phyloP scores from a whole-genome alignment of 306 rosid genomes.

The Trichosanthes truncata region DNA sequence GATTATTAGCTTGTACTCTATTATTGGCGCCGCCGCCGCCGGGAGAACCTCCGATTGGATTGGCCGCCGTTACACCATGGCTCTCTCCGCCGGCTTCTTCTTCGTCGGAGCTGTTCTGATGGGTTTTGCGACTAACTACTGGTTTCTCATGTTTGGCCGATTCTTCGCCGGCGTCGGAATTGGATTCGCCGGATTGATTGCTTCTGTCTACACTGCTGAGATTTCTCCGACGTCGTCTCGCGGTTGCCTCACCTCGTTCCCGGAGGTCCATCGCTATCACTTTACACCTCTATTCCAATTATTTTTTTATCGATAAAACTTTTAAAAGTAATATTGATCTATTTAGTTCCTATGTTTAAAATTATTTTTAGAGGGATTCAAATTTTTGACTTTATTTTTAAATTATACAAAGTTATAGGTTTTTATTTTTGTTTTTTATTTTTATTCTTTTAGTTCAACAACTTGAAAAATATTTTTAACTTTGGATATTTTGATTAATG shows the following conservation, averaged over 20 bases:
- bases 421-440: no score
- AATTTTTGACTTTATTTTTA: no score
- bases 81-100: constrained; percentile 46
- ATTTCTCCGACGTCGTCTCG: constrained; percentile 71
- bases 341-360: no score
- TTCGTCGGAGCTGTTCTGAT: constrained; percentile 66
- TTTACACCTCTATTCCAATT: background rate
- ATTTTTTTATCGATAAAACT: no score
- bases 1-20: constrained; percentile 57
- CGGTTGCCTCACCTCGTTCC: constrained; percentile 75
- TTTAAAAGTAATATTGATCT: no score
- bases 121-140: constrained; percentile 72
- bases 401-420: no score
- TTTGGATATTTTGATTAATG: no score
- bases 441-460: no score
- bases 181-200: constrained; percentile 76
- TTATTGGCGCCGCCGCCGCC: constrained; percentile 56
- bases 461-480: no score
- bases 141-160: constrained; percentile 74
- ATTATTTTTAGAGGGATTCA: no score
- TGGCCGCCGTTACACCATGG: constrained; percentile 80
- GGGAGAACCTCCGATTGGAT: constrained; percentile 91
- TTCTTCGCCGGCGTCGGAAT: constrained; percentile 70
- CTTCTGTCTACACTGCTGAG: constrained; percentile 80
- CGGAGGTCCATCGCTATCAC: constrained; percentile 37